Conservation (phyloP, 192 early-diverging fungal genomes). For the Backusella macrospora region DNA sequence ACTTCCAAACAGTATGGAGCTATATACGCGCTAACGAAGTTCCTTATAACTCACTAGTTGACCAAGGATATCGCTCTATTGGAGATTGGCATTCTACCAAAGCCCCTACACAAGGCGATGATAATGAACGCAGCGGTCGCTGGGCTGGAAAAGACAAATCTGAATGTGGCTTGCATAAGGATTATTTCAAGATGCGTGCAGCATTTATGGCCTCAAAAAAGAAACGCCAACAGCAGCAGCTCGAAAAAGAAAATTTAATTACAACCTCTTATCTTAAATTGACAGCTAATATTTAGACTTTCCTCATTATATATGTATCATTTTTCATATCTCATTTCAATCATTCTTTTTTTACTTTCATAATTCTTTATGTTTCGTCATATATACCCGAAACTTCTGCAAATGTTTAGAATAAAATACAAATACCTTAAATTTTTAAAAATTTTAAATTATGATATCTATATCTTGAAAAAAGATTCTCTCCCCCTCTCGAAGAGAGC, state of each 20-base stretch:
- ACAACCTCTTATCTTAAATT: not conserved
- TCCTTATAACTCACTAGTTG: constrained; percentile 87
- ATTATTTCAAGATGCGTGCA: constrained; percentile 92
- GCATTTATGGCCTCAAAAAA: constrained; percentile 77
- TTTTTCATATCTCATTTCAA: not conserved
- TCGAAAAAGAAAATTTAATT: constrained; percentile 7
- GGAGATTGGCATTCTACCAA: constrained; percentile 93
- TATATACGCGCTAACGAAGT: constrained; percentile 86
- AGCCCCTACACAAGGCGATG: constrained; percentile 66
- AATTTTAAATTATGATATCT: not conserved
- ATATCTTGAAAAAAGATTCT: not conserved
- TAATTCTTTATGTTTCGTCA: not conserved
- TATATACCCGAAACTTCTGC: not conserved
- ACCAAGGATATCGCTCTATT: constrained; percentile 89
- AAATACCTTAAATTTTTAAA: not conserved
- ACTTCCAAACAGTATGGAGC: constrained; percentile 84
- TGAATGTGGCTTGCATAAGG: constrained; percentile 96
- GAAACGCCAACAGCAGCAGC: constrained; percentile 55
- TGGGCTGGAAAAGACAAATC: constrained; percentile 88
- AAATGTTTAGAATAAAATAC: not conserved
- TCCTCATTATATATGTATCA: not conserved
- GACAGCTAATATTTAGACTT: not conserved
- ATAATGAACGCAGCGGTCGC: constrained; percentile 88
- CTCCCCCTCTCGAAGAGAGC: no score
- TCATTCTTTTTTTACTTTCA: not conserved